Evolutionary conservation across 345 rosid species (phyloP).

Genomic region (Passiflora organensis): DNA sequence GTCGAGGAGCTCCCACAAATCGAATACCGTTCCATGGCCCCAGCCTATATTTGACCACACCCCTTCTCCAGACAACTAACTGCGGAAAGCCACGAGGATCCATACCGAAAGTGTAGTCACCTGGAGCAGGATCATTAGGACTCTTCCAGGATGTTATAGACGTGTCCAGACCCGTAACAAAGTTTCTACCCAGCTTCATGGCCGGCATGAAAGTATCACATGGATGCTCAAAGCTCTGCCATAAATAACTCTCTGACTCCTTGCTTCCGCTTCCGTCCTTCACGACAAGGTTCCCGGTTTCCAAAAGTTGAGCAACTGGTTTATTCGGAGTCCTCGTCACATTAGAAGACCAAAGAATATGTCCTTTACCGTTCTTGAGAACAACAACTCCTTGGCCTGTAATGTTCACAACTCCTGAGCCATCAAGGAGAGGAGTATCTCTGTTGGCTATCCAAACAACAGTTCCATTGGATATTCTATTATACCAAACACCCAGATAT

Average conservation of each 20-base stretch:
- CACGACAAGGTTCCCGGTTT: conserved; percentile 28
- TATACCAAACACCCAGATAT: conserved; percentile 27
- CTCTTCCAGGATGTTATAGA: conserved; percentile 20
- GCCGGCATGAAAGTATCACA: conserved; percentile 16
- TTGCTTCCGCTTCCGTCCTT: conserved; percentile 2
- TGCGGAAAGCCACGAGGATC: conserved; percentile 15
- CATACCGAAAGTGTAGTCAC: conserved; percentile 9
- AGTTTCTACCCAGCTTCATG: conserved; percentile 20
- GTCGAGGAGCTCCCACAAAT: conserved; percentile 6
- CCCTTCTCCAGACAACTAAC: background rate
- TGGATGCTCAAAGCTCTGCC: conserved; percentile 35
- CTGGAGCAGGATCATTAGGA: conserved; percentile 17
- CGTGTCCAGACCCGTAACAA: conserved; percentile 16
- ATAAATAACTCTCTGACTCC: conserved; percentile 12
- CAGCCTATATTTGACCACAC: background rate
- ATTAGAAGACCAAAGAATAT: conserved; percentile 25
- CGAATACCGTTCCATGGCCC: conserved; percentile 32
- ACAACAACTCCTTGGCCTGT: conserved; percentile 18
- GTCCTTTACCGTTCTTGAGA: conserved; percentile 9
- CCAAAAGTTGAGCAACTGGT: conserved; percentile 20
- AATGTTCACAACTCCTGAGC: conserved; percentile 13
- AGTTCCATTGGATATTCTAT: conserved; percentile 11
- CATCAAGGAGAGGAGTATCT: conserved; percentile 9
- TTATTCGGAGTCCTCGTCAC: background rate
- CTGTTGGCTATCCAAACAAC: conserved; percentile 31